phyloP scores from a whole-genome alignment of 768 basidiomycete species.

The Tylopilus balloui region DNA sequence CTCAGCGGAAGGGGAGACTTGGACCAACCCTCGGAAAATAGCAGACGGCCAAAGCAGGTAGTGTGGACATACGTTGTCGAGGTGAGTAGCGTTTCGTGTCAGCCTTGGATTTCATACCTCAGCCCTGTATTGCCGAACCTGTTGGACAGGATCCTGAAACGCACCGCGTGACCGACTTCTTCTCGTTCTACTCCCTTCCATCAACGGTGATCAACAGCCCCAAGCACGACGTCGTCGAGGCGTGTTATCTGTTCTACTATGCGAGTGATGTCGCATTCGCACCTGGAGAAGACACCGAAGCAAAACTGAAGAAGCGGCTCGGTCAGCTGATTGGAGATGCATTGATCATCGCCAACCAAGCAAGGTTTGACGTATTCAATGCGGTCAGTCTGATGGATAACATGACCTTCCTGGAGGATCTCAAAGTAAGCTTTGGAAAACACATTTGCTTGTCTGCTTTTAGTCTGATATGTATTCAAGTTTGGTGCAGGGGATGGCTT shows the following conservation, averaged over 20 bases:
- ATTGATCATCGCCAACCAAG: constrained; percentile 72
- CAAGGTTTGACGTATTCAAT: constrained; percentile 95
- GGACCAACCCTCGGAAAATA: constrained; percentile 34
- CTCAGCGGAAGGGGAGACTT: constrained; percentile 70
- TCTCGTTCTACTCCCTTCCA: constrained; percentile 95
- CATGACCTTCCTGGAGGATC: constrained; percentile 68
- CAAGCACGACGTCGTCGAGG: constrained; percentile 75
- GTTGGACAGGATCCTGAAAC: constrained; percentile 67
- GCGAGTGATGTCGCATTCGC: constrained; percentile 74
- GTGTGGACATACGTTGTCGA: constrained; percentile 97
- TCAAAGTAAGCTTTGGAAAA: constrained; percentile 55
- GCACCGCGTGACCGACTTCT: constrained; percentile 86
- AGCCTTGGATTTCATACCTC: background rate
- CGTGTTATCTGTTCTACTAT: constrained; percentile 95
- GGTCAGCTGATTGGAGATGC: constrained; percentile 73
- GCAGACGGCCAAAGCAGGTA: constrained; percentile 72
- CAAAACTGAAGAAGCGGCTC: constrained; percentile 63
- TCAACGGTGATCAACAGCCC: constrained; percentile 81
- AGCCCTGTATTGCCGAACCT: background rate
- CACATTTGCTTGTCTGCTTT: background rate
- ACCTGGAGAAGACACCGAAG: constrained; percentile 56
- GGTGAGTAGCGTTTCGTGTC: constrained; percentile 40
- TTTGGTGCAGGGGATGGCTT: constrained; percentile 92
- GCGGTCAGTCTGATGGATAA: constrained; percentile 96
- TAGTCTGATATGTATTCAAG: constrained; percentile 38